Percentiles rank a stretch among this genome's conserved stretches.
phyloP scores from a whole-genome alignment of 2,329 filamentous ascomycete species.

The Aspergillus quadricinctus region DNA sequence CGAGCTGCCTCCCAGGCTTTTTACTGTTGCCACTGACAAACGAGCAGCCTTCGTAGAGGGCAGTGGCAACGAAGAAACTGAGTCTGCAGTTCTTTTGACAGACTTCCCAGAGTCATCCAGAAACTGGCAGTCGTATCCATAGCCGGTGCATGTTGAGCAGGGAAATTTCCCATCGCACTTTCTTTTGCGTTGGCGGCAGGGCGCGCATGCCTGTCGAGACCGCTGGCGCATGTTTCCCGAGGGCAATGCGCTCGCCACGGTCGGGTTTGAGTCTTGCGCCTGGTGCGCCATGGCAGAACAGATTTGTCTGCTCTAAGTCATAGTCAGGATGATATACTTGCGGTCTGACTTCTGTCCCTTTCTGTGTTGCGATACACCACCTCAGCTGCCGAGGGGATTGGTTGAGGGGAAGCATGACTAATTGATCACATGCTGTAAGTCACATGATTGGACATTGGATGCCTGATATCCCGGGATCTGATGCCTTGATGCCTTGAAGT shows the following conservation, averaged over 20 bases:
- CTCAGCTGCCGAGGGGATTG: not conserved
- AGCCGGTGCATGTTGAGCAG: conserved; percentile 24
- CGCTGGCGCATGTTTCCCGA: conserved; percentile 20
- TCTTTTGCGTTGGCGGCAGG: conserved; percentile 27
- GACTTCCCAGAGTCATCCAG: not conserved
- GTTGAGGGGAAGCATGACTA: not conserved
- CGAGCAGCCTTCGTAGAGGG: not conserved
- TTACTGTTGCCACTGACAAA: not conserved
- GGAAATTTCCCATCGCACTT: conserved; percentile 26
- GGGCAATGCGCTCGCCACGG: not conserved
- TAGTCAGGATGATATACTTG: not conserved
- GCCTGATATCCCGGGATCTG: too few relatives aligned
- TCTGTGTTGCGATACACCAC: not conserved
- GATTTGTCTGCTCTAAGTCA: not conserved
- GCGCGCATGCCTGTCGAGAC: conserved; percentile 21
- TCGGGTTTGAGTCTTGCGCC: not conserved
- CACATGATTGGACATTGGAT: too few relatives aligned
- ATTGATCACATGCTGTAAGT: not conserved
- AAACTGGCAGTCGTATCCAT: conserved; percentile 28
- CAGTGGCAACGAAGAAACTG: not conserved
- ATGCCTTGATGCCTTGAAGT: too few relatives aligned
- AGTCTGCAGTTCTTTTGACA: not conserved
- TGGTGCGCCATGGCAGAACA: not conserved
- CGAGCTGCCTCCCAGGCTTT: not conserved
- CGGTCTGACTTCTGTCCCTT: not conserved